Base-by-base conservation (phyloP, 495 filamentous ascomycete genomes). In the Cercophora sp. region DNA sequence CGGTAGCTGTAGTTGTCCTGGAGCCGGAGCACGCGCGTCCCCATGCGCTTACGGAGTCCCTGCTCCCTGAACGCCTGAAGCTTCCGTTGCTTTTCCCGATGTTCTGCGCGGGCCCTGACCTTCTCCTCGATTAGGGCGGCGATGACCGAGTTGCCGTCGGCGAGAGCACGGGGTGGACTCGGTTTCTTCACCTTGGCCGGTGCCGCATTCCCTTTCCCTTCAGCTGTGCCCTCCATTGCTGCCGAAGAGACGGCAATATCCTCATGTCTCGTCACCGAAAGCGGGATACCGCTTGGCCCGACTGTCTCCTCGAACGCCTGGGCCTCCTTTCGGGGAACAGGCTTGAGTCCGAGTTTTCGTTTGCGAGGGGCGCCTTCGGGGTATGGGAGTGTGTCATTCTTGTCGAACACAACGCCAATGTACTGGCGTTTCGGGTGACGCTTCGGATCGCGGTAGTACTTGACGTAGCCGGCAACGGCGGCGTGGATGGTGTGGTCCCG, bases 401-500 rank as follows among this genome's bases (percentile, higher is more conserved):
- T 85, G 63, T 88, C 79, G 70, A 96, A 88, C 13, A 85, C 85
- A 43, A 99, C 82, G 40, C 93, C 93, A 65, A 99, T 99, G 70
- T 87, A 97, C 65, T 90, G 84, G 39, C 90, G 81, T 40, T 86
- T 86, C 1, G 90, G 85, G 64, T 96, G 88, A 25, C 72, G 77
- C 43, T 75, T 61, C 1, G 90, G 91, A 59, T 96, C 91, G 51
- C 83, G 82, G 75, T 99, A 99, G 77, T 95, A 99, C 55, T 89
- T 88, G 40, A 99, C 93, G 70, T 91, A 97, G 36, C 93, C 93
- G 10, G 85, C 73, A 27, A 85, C 75, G 26, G 80, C 80, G 31
- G 93, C 88, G 68, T 87, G 96, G 74, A 99, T 96, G 25, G 92
- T 96, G 77, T 96, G 93, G 71, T 97, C 91, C n/a, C 92, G 83